Evolutionary conservation across 139 green algal genomes (phyloP), one percentile per base, ranked within the genome.

Genomic region (Tetradesmus lagerheimii): DNA sequence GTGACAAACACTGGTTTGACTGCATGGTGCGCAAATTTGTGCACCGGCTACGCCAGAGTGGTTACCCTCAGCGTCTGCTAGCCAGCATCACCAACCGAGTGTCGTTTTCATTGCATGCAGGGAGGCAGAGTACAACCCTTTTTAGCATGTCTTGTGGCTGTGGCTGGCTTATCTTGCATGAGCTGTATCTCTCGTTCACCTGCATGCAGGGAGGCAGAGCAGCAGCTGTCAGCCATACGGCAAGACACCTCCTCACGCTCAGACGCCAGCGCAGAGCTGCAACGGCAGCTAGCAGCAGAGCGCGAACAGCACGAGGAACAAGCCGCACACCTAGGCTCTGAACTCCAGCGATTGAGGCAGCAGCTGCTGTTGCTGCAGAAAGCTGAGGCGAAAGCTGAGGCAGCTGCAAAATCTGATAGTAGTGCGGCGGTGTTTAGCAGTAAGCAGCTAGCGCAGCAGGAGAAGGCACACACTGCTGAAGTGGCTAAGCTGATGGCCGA

Each of bases 301-400:
- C 43, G 74, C 6, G 43, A 18, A 34, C 84, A 89, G 66, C 66
- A 71, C 20, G 66, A 89, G 50, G 84, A 89, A 39, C 81, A 87
- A 35, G n/a, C 74, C 31, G 64, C 62, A 3, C n/a, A 88, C 64
- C 64, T 80, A 1, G 29, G 29, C 1, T 88, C 83, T 25, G 83
- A 88, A 64, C 83, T 88, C 4, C 83, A 88, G 11, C 41, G 47
- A 14, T 25, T 88, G 1, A 38, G 83, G 37, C 83, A 88, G 86
- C 77, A 90, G 87, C n/a, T 91, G 77, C 79, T 67, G 53, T 27
- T 53, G 53, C 57, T 91, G 27, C 87, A 91, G 78, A 12, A n/a
- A 14, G 77, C 78, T 5, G 78, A 57, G 35, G 27, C 35, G 6
- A 71, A 74, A 23, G 38, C 87, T 15, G 76, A 86, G 25, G 66